Percentiles rank a stretch among this genome's conserved stretches.
These are phyloP conservation scores for Lipomyces lipofer DNA, from an alignment of 805 yeast genomes.

Conservation along the genomic window DNA sequence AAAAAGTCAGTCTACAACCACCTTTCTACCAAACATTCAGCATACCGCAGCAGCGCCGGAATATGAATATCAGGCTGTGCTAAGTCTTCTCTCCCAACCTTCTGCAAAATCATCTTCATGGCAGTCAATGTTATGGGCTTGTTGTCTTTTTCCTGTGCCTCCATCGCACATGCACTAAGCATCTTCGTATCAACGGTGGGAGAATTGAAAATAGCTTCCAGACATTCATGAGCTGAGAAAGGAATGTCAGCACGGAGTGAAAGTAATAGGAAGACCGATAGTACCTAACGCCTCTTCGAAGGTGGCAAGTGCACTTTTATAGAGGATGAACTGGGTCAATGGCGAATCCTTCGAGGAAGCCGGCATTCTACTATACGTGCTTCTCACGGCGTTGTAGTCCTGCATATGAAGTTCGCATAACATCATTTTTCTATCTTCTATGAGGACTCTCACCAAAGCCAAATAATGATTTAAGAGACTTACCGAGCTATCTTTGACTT, in stretches of 20 bases:
- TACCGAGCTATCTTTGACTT: conserved; percentile 13
- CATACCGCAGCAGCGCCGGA: conserved; percentile 20
- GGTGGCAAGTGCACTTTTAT: conserved; percentile 10
- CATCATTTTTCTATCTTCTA: conserved; percentile 18
- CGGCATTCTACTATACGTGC: conserved; percentile 9
- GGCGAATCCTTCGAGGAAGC: conserved; percentile 12
- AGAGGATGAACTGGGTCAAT: conserved; percentile 18
- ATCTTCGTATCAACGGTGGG: conserved; percentile 4
- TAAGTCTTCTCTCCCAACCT: not conserved
- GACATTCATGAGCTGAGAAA: conserved; percentile 8
- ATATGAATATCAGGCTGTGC: not conserved
- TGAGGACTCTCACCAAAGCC: too few relatives aligned
- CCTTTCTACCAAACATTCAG: conserved; percentile 11
- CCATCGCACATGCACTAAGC: conserved; percentile 22
- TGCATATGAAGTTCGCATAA: conserved; percentile 14
- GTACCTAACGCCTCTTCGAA: conserved; percentile 14
- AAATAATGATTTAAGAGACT: not conserved
- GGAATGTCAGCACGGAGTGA: not conserved
- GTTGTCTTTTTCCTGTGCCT: conserved; percentile 19
- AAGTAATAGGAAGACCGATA: not conserved
- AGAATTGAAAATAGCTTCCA: conserved; percentile 4
- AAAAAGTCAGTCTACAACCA: too few relatives aligned
- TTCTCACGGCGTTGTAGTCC: conserved; percentile 3
- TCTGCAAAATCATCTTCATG: conserved; percentile 13
- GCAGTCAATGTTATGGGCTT: conserved; percentile 19